These are phyloP conservation scores for Globisporangium abappressorium DNA, from an alignment of 352 stramenopile species.

Conservation along the genomic window DNA sequence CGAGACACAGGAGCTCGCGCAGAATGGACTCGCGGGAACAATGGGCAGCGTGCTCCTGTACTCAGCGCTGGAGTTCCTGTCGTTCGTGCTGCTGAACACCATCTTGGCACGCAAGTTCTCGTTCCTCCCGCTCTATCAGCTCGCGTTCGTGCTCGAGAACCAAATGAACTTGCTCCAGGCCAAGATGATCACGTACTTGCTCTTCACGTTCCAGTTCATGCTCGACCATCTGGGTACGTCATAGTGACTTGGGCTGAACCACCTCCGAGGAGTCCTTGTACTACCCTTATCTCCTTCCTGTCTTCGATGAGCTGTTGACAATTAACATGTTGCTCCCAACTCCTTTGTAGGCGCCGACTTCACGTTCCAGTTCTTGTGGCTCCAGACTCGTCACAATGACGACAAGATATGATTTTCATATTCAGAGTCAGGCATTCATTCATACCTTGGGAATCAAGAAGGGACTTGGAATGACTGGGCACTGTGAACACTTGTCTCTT, in stretches of 20 bases:
- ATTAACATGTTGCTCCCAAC: not conserved
- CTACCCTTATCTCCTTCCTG: no score
- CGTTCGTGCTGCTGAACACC: slow-evolving; percentile 7
- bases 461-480: not conserved
- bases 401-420: no score
- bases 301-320: not conserved
- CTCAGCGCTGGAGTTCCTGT: slow-evolving; percentile 15
- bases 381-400: not conserved
- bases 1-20: not conserved
- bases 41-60: slow-evolving; percentile 15
- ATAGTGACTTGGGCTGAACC: no score
- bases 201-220: slow-evolving; percentile 13
- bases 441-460: not conserved
- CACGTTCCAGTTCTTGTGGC: slow-evolving; percentile 10
- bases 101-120: slow-evolving; percentile 8
- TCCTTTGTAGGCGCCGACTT: slow-evolving; percentile 4
- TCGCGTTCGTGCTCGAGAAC: slow-evolving; percentile 49
- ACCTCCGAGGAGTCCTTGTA: no score
- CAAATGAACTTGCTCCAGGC: slow-evolving; percentile 33
- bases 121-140: slow-evolving; percentile 32
- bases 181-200: slow-evolving; percentile 33
- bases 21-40: not conserved
- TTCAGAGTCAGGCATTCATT: no score
- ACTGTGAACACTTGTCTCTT: not conserved
- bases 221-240: slow-evolving; percentile 6